Evolutionary conservation across 495 filamentous ascomycete genomes (phyloP), one percentile per base, ranked within the genome.

Genomic region (Aspergillus ellipticus): DNA sequence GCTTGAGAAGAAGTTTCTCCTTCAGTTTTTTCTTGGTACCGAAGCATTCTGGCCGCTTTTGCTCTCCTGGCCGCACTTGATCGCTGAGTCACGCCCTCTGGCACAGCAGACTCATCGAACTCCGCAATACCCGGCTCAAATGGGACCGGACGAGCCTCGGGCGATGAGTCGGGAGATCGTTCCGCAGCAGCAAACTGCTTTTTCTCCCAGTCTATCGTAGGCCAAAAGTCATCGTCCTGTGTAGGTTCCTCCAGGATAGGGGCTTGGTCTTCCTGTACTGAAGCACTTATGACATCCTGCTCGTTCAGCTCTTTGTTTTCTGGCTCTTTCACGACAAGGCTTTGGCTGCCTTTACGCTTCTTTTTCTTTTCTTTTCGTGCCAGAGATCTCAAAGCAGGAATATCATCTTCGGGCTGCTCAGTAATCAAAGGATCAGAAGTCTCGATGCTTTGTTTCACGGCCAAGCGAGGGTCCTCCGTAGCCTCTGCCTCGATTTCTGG

Each of bases 121-220:
- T 69, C 68, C 7, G 66, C 69, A 29, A 75, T 74, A 31, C 66
- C 66, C 35, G 64, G 66, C 35, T 71, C 68, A 57, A 64, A 62
- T 22, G 50, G 58, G n/a, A 52, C 56, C 24, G 66, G 55, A 41
- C 70, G 64, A 45, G 58, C 45, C 51, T 66, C 60, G 37, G 55
- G 57, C 22, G 64, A 55, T 46, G 65, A 55, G 31, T 70, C 67
- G 6, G 56, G 52, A 22, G 60, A 60, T 41, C 62, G 59, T 49
- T 68, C 63, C n/a, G 48, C 42, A 21, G 57, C 59, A 42, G 66
- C 65, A 53, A 62, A 52, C 47, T 68, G 62, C 49, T 48, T 59
- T 45, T 68, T 68, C 33, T 70, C 66, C 69, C 68, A 76, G 49
- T 73, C 72, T 63, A 72, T 78, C 41, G 60, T 49, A 56, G 71